These are phyloP conservation scores for Sistotremastrum niveocremeum DNA, from an alignment of 768 basidiomycete species.

Conservation along the genomic window DNA sequence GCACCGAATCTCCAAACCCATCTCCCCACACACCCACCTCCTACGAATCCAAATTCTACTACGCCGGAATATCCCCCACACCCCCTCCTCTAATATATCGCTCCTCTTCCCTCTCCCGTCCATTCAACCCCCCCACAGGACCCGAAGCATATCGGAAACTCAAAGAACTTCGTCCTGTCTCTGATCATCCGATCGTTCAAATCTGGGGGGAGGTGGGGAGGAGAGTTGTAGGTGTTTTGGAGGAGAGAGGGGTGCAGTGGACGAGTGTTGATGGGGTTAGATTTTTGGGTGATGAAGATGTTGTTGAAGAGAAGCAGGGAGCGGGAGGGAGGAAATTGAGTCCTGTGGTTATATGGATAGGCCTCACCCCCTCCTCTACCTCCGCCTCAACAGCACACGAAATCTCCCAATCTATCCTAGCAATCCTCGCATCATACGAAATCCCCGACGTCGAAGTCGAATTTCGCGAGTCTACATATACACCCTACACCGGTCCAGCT, in stretches of 20 bases:
- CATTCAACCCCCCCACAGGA: conserved; percentile 12
- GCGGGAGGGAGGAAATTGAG: neutral
- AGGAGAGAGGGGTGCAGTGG: conserved; percentile 10
- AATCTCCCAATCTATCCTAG: no score
- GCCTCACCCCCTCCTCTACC: no score
- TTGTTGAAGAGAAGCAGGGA: neutral
- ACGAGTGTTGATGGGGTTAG: conserved; percentile 14
- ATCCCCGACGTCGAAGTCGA: conserved; percentile 22
- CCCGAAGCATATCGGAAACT: conserved; percentile 12
- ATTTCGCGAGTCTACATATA: conserved; percentile 18
- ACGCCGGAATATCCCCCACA: conserved; percentile 9
- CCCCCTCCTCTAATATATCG: conserved; percentile 13
- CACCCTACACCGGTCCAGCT: conserved; percentile 9
- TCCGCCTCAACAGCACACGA: no score
- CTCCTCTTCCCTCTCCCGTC: conserved; percentile 7
- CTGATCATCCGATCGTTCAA: conserved; percentile 8
- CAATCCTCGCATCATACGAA: conserved; percentile 14
- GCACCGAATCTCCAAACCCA: no score
- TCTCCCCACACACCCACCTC: no score
- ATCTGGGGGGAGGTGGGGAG: conserved; percentile 13
- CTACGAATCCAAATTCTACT: conserved; percentile 12
- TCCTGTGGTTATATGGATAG: neutral
- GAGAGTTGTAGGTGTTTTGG: conserved; percentile 8
- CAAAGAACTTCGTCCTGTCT: conserved; percentile 14
- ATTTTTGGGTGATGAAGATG: conserved; percentile 7